phyloP scores from a whole-genome alignment of 2,329 filamentous ascomycete genomes.

The Madurella mycetomatis region DNA sequence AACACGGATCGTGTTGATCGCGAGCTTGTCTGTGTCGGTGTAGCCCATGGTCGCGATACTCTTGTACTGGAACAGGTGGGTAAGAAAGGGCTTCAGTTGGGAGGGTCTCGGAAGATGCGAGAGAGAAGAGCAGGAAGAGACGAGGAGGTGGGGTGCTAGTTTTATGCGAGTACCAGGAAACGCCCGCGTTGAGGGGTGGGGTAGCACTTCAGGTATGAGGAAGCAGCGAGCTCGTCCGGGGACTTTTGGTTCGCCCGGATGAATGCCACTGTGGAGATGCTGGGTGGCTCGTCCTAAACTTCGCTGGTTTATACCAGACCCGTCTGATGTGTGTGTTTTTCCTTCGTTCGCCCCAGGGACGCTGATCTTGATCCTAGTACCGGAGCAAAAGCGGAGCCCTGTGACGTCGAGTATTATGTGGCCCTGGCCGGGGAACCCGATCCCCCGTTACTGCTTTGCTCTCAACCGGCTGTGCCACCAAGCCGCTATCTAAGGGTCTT shows the following conservation, averaged over 20 bases:
- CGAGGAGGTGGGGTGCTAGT: constrained; percentile 26
- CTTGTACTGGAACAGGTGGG: constrained; percentile 16
- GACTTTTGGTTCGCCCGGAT: constrained; percentile 27
- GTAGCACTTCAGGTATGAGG: constrained; percentile 8
- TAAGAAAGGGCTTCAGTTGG: constrained; percentile 8
- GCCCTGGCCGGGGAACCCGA: constrained; percentile 3
- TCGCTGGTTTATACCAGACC: constrained; percentile 9
- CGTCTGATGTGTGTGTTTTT: constrained; percentile 7
- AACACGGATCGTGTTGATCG: constrained; percentile 96
- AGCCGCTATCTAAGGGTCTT: not conserved
- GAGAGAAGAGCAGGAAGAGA: constrained; percentile 19
- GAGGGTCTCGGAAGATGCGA: constrained; percentile 14
- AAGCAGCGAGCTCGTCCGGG: constrained; percentile 13
- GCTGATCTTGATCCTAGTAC: constrained; percentile 9
- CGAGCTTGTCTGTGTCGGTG: constrained; percentile 79
- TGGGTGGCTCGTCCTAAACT: constrained; percentile 12
- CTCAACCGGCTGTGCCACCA: not conserved
- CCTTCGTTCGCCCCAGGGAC: constrained; percentile 8
- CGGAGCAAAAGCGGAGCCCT: constrained; percentile 10
- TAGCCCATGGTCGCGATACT: constrained; percentile 69
- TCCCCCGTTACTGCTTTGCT: not conserved
- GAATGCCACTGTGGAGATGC: constrained; percentile 22
- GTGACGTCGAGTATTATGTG: constrained; percentile 16
- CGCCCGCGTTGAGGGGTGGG: constrained; percentile 22
- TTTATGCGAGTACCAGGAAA: constrained; percentile 19